Percentiles rank a stretch among this genome's conserved stretches.
Evolutionary conservation across 805 yeast genomes (phyloP).

Genomic region (Kuraishia floccosa): DNA sequence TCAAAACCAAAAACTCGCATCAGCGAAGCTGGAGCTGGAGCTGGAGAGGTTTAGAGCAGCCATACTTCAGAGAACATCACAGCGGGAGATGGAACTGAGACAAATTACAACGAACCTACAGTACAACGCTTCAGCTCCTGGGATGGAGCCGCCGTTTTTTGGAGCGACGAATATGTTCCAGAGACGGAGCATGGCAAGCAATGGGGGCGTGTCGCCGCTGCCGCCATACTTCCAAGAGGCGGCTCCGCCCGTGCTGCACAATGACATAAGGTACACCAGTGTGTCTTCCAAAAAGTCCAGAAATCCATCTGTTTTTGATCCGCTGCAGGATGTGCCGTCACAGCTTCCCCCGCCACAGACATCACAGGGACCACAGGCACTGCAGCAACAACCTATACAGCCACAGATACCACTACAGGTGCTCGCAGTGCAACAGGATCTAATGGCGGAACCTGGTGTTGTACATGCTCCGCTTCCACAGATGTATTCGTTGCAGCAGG

Average conservation of each 20-base stretch:
- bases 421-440: no score
- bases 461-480: no score
- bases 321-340: conserved; percentile 13
- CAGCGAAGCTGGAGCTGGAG: conserved; percentile 6
- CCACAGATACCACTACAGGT: conserved; percentile 5
- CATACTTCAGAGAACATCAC: conserved; percentile 11
- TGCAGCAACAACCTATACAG: conserved; percentile 6
- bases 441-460: no score
- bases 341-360: not conserved
- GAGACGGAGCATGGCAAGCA: not conserved
- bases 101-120: conserved; percentile 1
- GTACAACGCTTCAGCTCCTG: conserved; percentile 1
- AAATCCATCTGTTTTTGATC: conserved; percentile 27
- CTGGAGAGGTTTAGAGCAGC: conserved; percentile 15
- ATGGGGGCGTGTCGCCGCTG: not conserved
- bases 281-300: conserved; percentile 18
- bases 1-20: not conserved
- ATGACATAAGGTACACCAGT: conserved; percentile 17
- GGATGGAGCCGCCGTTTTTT: conserved; percentile 3
- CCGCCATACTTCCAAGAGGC: conserved; percentile 16
- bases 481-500: no score
- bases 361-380: conserved; percentile 2
- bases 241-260: conserved; percentile 14
- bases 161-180: conserved; percentile 5
- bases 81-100: conserved; percentile 3